Evolutionary conservation across 441 rosid species (phyloP).

Genomic region (Dalechampia spathulata): DNA sequence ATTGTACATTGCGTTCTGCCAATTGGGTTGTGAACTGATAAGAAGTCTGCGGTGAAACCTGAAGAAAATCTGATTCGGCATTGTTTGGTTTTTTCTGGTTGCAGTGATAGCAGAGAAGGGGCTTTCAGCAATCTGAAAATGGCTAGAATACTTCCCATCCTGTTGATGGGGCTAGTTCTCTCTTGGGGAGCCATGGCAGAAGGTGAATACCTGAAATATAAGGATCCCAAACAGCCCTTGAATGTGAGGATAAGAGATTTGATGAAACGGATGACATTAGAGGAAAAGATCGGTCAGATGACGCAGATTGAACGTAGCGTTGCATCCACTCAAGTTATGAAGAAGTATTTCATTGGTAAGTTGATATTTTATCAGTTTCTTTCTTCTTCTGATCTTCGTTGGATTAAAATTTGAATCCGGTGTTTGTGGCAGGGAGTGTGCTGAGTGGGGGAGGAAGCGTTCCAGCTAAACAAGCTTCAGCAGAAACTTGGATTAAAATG

Average conservation of each 20-base stretch:
- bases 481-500: slow-evolving; percentile 58
- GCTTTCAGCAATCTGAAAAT: slow-evolving; percentile 11
- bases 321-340: slow-evolving; percentile 53
- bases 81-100: background rate
- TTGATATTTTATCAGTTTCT: background rate
- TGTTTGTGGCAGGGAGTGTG: slow-evolving; percentile 41
- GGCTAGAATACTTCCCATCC: slow-evolving; percentile 24
- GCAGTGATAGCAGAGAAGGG: background rate
- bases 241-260: slow-evolving; percentile 46
- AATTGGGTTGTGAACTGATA: too few relatives aligned
- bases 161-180: slow-evolving; percentile 27
- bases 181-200: slow-evolving; percentile 21
- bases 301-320: slow-evolving; percentile 59
- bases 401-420: background rate
- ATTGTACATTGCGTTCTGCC: too few relatives aligned
- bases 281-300: slow-evolving; percentile 91
- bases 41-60: too few relatives aligned
- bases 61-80: slow-evolving; percentile 4
- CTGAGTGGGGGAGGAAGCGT: slow-evolving; percentile 70
- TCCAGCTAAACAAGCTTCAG: slow-evolving; percentile 43
- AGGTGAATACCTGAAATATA: slow-evolving; percentile 46
- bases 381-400: background rate
- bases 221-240: slow-evolving; percentile 50
- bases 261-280: slow-evolving; percentile 55
- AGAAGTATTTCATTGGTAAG: slow-evolving; percentile 56